These are phyloP conservation scores for Gymnopilus dilepis DNA, from an alignment of 768 basidiomycete genomes.

Conservation along the genomic window DNA sequence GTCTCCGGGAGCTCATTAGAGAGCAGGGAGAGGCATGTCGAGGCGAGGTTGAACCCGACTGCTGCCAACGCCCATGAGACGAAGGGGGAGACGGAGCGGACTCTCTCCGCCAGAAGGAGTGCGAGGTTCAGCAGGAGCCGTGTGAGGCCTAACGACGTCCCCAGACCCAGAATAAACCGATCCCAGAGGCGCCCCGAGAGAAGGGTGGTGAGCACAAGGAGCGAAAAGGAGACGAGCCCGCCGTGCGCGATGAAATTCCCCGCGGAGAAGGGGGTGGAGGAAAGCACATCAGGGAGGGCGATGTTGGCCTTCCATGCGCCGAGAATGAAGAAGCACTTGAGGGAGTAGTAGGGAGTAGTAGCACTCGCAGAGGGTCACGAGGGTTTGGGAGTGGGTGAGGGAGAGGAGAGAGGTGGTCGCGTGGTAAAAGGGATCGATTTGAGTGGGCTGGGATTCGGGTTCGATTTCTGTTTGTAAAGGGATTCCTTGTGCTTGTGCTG, in stretches of 20 bases:
- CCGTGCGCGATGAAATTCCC: slow-evolving; percentile 77
- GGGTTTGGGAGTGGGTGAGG: slow-evolving; percentile 41
- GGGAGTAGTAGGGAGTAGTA: slow-evolving; percentile 76
- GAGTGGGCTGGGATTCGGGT: slow-evolving; percentile 27
- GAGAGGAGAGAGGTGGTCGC: neutral
- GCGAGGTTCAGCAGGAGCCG: slow-evolving; percentile 58
- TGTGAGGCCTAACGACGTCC: slow-evolving; percentile 52
- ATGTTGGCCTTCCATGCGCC: slow-evolving; percentile 74
- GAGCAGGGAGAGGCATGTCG: slow-evolving; percentile 66
- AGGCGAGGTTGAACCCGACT: slow-evolving; percentile 74
- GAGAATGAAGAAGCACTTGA: slow-evolving; percentile 72
- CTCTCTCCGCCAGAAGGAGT: slow-evolving; percentile 43
- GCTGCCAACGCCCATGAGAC: slow-evolving; percentile 49
- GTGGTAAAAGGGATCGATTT: slow-evolving; percentile 1
- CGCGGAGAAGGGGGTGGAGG: slow-evolving; percentile 65
- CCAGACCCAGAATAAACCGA: slow-evolving; percentile 58
- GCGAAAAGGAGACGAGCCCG: slow-evolving; percentile 64
- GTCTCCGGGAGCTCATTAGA: slow-evolving; percentile 70
- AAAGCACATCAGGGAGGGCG: slow-evolving; percentile 40
- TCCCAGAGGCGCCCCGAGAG: slow-evolving; percentile 64
- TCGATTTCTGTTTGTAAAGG: no score
- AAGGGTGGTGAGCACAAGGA: slow-evolving; percentile 66
- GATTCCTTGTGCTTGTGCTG: no score
- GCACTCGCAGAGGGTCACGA: slow-evolving; percentile 65
- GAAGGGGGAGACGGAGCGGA: neutral